phyloP scores from a whole-genome alignment of 257 asterid genomes.

The Forsythia viridissima region DNA sequence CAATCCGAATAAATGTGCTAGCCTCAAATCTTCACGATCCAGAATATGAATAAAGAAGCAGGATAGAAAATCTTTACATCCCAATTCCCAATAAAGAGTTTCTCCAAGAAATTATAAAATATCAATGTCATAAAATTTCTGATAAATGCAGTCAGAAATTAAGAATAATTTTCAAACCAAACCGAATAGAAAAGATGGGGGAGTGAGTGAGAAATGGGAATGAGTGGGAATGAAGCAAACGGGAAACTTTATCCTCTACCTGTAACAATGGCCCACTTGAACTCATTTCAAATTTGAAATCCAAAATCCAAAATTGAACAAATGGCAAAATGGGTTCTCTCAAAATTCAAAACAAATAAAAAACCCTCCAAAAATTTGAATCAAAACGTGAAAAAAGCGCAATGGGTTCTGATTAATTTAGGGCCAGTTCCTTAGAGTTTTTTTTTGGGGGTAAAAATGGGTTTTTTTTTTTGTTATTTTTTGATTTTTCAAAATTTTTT shows the following conservation, averaged over 20 bases:
- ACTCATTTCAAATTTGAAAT: slow-evolving; percentile 26
- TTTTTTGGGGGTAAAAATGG: no score
- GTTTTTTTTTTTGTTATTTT: no score
- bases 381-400: slow-evolving; percentile 9
- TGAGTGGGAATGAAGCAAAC: slow-evolving; percentile 28
- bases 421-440: no score
- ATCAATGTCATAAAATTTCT: not conserved
- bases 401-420: not conserved
- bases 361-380: slow-evolving; percentile 41
- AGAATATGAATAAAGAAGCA: slow-evolving; percentile 14
- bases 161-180: slow-evolving; percentile 6
- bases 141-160: slow-evolving; percentile 19
- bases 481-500: no score
- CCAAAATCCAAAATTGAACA: slow-evolving; percentile 14
- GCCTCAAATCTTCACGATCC: slow-evolving; percentile 37
- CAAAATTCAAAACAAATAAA: slow-evolving; percentile 16
- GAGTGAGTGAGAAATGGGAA: slow-evolving; percentile 15
- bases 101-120: slow-evolving; percentile 25
- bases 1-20: slow-evolving; percentile 20
- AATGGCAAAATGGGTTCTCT: slow-evolving; percentile 17
- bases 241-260: slow-evolving; percentile 30
- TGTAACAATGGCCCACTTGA: slow-evolving; percentile 46
- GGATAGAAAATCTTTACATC: slow-evolving; percentile 18
- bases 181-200: slow-evolving; percentile 32
- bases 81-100: slow-evolving; percentile 48